Evolutionary conservation across 371 early-diverging fungal genomes (phyloP), one percentile per base, ranked within the genome.

Genomic region (Syncephalastrum sp.): DNA sequence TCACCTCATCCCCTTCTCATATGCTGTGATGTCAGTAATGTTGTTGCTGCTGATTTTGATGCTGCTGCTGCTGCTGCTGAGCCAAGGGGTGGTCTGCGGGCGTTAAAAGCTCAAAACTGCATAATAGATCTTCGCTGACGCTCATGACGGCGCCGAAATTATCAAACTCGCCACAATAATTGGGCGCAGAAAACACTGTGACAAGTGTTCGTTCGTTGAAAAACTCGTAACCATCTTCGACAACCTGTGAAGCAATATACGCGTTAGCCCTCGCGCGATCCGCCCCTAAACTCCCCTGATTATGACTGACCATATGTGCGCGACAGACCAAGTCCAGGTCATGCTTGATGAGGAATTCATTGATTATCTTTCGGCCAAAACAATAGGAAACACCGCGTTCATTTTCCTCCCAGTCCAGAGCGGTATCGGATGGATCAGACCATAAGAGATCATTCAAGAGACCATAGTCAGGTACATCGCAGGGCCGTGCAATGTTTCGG

Each of bases 91-190:
- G 63, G 43, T 57, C 45, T 3, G 56, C 53, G 7, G 57, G 57
- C 13, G 63, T 57, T 50, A 60, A 25, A 13, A 61, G 23, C 24
- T 89, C 84, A 75, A 91, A 91, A n/a, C 86, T 86, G 70, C 96
- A 96, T 59, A 93, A 75, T 45, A 96, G 75, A 45, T 91, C 87
- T 61, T 92, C 87, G 63, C 89, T 90, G 44, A 96, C 94, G 38
- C 85, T 81, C 95, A 97, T 94, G 65, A 95, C 90, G 0, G 92
- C 95, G 10, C 93, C 93, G 54, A 77, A 82, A 55, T 96, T 96
- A 63, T 94, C 94, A 78, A 95, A 96, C 69, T 96, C 96, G 38
- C 96, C 97, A 65, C 98, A 98, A 68, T 96, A 98, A 75, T 98
- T 96, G 50, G 97, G 96, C 8, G 98, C 97, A 16, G 90, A 89